Base-by-base conservation (phyloP, 169 alveolate species). In the Plasmodium cynomolgi region DNA sequence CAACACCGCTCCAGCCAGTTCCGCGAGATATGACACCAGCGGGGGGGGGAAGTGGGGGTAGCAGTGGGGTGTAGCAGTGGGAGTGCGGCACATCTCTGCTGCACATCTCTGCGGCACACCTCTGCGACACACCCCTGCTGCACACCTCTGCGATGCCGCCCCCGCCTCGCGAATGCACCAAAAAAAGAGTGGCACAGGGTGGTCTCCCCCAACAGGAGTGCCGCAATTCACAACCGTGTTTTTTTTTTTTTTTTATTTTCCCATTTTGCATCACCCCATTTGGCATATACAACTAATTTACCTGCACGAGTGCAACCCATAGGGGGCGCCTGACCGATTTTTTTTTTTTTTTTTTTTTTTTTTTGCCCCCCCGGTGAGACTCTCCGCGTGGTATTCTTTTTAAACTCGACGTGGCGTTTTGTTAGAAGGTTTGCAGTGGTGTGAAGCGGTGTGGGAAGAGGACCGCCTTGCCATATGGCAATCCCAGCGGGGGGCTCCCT, bases 1-100 rank as follows among this genome's bases (percentile, higher is more conserved):
- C 71, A 29, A 3, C 62, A 73, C 23, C 54, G 84, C 29, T 68
- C 84, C 17, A 74, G 77, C 15, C 83, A 72, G 54, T 81, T 83
- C 72, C 58, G 85, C 17, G 92, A 74, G 17, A 68, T 82, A 73
- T 81, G 41, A 77, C 74, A 11, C 23, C 20, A 58, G 5, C 17
- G 58, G 5, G 11, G 17, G 11, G 58, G 58, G 58, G 58, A 44
- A 44, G 58, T 11, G 58, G 11, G n/a, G n/a, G n/a, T n/a, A 44
- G 58, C 58, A 44, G 58, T 44, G 11, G 58, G 5, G 58, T 44
- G 58, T n/a, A n/a, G n/a, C n/a, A n/a, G n/a, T n/a, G n/a, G n/a
- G n/a, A n/a, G n/a, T n/a, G n/a, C n/a, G n/a, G n/a, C n/a, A n/a
- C n/a, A 44, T 44, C 58, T 11, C 58, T 44, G 11, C 5, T 44